A percentile compares a stretch with the other conserved stretches of the same genome.
Conservation (phyloP, 257 asterid genomes). For the Solanum clarkiae region DNA sequence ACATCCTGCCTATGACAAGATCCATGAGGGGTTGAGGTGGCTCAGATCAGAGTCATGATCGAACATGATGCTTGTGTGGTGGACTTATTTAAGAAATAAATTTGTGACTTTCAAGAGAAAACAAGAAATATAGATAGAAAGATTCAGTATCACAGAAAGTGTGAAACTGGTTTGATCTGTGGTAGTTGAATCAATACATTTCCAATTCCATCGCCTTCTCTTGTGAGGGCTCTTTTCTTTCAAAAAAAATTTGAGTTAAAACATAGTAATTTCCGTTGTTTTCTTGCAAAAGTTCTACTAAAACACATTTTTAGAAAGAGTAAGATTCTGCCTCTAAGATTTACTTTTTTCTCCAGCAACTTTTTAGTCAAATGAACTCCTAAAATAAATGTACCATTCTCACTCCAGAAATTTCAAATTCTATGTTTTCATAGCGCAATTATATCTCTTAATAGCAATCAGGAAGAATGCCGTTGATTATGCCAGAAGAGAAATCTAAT, state of each 20-base stretch:
- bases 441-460: neutral
- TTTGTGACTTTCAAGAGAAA: neutral
- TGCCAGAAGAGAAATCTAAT: neutral
- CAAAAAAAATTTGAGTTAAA: neutral
- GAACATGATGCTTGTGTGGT: too few species aligned
- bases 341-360: neutral
- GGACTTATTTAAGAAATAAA: too few species aligned
- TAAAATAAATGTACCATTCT: neutral
- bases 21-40: too few species aligned
- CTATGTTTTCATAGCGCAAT: neutral
- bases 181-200: neutral
- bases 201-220: neutral
- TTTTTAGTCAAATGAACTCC: neutral
- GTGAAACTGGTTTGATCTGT: neutral
- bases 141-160: neutral
- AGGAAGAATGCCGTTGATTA: neutral
- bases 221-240: neutral
- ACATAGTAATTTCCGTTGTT: neutral
- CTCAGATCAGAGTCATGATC: too few species aligned
- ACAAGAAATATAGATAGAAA: neutral
- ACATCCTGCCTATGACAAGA: too few species aligned
- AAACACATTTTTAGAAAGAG: neutral
- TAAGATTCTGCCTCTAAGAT: neutral
- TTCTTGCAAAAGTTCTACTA: neutral
- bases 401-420: neutral